phyloP scores from a whole-genome alignment of 495 filamentous ascomycete species.

The Tetracladium setigerum region DNA sequence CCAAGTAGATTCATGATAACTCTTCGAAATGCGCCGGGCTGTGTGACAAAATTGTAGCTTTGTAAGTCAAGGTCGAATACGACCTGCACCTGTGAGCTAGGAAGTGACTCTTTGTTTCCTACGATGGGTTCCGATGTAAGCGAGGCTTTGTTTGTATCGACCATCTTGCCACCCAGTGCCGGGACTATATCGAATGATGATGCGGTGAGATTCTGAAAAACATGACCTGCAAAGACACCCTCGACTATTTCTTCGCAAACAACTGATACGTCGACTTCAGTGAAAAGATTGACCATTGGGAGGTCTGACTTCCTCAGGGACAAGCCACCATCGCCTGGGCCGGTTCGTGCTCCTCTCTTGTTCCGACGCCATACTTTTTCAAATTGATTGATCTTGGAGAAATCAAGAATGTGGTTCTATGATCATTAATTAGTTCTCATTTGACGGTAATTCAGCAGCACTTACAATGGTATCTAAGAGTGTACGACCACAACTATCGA shows the following conservation, averaged over 20 bases:
- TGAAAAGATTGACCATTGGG: slow-evolving; percentile 23
- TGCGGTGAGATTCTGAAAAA: slow-evolving; percentile 23
- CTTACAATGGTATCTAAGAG: slow-evolving; percentile 62
- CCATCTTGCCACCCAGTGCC: slow-evolving; percentile 17
- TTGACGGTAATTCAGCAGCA: neutral
- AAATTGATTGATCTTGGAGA: slow-evolving; percentile 45
- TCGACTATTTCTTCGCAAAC: slow-evolving; percentile 49
- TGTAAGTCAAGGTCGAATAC: slow-evolving; percentile 53
- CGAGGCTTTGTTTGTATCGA: neutral
- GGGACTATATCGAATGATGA: slow-evolving; percentile 22
- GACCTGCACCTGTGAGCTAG: slow-evolving; percentile 40
- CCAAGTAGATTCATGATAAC: slow-evolving; percentile 79
- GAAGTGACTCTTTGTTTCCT: slow-evolving; percentile 4
- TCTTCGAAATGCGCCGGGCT: slow-evolving; percentile 65
- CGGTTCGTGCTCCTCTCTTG: slow-evolving; percentile 3
- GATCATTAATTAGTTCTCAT: neutral
- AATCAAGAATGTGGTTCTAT: slow-evolving; percentile 59
- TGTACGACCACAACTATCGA: slow-evolving; percentile 69
- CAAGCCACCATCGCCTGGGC: neutral
- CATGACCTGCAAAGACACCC: slow-evolving; percentile 45
- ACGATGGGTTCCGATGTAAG: slow-evolving; percentile 1
- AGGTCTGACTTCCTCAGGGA: slow-evolving; percentile 10
- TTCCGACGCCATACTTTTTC: slow-evolving; percentile 19
- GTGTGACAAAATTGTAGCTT: slow-evolving; percentile 56
- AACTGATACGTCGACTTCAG: slow-evolving; percentile 34